phyloP scores from a whole-genome alignment of 169 alveolate genomes.

The Cryptosporidium bovis region DNA sequence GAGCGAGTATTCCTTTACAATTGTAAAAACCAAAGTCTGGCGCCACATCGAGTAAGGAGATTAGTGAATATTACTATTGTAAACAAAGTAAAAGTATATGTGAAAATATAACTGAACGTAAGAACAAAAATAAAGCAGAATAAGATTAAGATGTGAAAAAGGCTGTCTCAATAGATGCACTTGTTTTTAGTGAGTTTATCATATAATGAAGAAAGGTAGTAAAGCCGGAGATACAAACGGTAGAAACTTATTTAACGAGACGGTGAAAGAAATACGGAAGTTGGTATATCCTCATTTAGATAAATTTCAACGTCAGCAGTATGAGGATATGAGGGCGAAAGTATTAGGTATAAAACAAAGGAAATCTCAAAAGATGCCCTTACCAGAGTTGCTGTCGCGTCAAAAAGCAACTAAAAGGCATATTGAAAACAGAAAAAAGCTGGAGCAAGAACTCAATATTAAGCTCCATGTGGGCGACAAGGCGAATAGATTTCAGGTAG shows the following conservation, averaged over 20 bases:
- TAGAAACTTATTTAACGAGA: conserved; percentile 38
- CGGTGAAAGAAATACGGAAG: conserved; percentile 56
- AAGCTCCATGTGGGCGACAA: conserved; percentile 29
- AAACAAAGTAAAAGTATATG: background rate
- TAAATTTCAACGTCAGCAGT: conserved; percentile 66
- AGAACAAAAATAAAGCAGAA: too few species aligned
- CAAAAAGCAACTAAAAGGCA: conserved; percentile 69
- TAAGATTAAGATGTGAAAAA: too few species aligned
- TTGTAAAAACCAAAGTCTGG: too few species aligned
- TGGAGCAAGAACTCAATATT: conserved; percentile 43
- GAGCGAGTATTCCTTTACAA: too few species aligned
- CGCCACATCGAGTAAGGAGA: too few species aligned
- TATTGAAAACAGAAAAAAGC: conserved; percentile 39
- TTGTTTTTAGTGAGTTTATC: too few species aligned
- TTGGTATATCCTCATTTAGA: conserved; percentile 73
- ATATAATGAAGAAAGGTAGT: too few species aligned
- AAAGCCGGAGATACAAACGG: background rate
- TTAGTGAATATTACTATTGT: too few species aligned
- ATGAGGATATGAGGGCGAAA: conserved; percentile 51
- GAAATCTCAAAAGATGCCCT: conserved; percentile 71
- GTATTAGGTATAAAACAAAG: conserved; percentile 47
- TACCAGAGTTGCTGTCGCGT: conserved; percentile 59
- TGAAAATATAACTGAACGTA: background rate
- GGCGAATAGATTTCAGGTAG: conserved; percentile 62
- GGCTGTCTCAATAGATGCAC: too few species aligned